Conservation (phyloP, 1,284 basidiomycete genomes). For the Leccinum pseudoinsigne region DNA sequence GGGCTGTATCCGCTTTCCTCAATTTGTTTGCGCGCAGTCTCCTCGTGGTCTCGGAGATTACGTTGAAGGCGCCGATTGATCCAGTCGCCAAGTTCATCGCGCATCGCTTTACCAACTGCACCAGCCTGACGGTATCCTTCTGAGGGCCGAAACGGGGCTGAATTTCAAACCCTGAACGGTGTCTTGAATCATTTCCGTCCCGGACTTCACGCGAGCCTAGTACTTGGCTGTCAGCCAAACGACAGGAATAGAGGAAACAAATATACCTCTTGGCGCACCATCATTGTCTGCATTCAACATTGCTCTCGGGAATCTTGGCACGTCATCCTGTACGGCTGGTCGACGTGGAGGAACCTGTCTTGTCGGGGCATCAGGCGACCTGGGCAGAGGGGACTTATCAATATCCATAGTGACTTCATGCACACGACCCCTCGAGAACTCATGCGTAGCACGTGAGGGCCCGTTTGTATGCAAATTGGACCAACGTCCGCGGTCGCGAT, state of each 20-base stretch:
- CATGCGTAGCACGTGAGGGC: slow-evolving; percentile 16
- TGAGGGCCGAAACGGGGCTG: slow-evolving; percentile 15
- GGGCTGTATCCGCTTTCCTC: too few relatives aligned
- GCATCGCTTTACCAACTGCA: too few relatives aligned
- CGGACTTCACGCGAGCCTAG: slow-evolving; percentile 25
- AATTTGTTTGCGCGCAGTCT: too few relatives aligned
- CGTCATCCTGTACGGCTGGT: slow-evolving; percentile 26
- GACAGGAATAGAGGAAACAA: not conserved
- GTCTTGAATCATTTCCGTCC: slow-evolving; percentile 23
- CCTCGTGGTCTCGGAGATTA: too few relatives aligned
- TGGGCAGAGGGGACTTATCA: slow-evolving; percentile 27
- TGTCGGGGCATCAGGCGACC: slow-evolving; percentile 21
- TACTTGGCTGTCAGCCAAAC: not conserved
- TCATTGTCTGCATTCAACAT: slow-evolving; percentile 36
- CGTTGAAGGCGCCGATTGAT: too few relatives aligned
- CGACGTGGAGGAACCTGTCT: slow-evolving; percentile 20
- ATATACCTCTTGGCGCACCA: slow-evolving; percentile 18
- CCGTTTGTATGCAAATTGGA: slow-evolving; percentile 16
- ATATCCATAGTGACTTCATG: slow-evolving; percentile 29
- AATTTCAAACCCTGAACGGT: slow-evolving; percentile 19
- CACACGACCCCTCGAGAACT: slow-evolving; percentile 24
- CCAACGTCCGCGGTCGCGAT: slow-evolving; percentile 23
- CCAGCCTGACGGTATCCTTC: slow-evolving; percentile 15
- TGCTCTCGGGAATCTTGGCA: slow-evolving; percentile 41
- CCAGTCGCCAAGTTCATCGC: too few relatives aligned